Evolutionary conservation across 2,329 filamentous ascomycete genomes (phyloP).

Genomic region (Cadophora malorum): DNA sequence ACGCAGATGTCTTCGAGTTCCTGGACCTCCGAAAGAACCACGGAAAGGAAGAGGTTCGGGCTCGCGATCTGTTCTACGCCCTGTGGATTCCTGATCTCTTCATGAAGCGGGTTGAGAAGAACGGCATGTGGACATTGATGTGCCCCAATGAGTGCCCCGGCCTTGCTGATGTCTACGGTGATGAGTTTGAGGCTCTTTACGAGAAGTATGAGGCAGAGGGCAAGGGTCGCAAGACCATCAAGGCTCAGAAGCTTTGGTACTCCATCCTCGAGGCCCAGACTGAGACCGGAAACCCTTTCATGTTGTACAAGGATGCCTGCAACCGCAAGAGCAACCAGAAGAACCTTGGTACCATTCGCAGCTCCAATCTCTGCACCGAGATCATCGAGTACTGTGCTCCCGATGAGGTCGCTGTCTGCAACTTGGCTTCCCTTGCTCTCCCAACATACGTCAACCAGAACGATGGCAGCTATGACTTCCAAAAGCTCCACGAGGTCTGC

Average conservation of each 20-base stretch:
- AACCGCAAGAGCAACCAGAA: slow-evolving; percentile 99
- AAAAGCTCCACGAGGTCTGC: slow-evolving; percentile 93
- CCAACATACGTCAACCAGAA: slow-evolving; percentile 89
- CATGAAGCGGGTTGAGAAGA: slow-evolving; percentile 99
- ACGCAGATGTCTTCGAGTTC: slow-evolving; percentile 96
- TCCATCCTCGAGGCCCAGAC: slow-evolving; percentile 97
- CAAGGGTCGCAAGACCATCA: slow-evolving; percentile 86
- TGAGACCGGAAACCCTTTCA: slow-evolving; percentile 98
- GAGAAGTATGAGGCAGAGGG: slow-evolving; percentile 90
- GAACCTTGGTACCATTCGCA: slow-evolving; percentile 97
- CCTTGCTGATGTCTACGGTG: slow-evolving; percentile 94
- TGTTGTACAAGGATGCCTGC: slow-evolving; percentile 99
- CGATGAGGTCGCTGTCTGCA: slow-evolving; percentile 98
- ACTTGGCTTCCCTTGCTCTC: slow-evolving; percentile 91
- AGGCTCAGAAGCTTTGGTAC: slow-evolving; percentile 99
- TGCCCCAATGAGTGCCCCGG: slow-evolving; percentile 97
- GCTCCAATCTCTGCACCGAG: slow-evolving; percentile 98
- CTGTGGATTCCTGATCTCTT: slow-evolving; percentile 99
- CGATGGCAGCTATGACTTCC: slow-evolving; percentile 88
- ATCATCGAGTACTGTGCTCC: slow-evolving; percentile 97
- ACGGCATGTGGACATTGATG: slow-evolving; percentile 96
- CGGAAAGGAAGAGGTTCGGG: slow-evolving; percentile 96
- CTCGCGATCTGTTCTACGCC: slow-evolving; percentile 95
- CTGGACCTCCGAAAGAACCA: slow-evolving; percentile 99
- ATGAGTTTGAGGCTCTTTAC: slow-evolving; percentile 95